phyloP scores from a whole-genome alignment of 331 rosid species.

The Stylosanthes scabra region DNA sequence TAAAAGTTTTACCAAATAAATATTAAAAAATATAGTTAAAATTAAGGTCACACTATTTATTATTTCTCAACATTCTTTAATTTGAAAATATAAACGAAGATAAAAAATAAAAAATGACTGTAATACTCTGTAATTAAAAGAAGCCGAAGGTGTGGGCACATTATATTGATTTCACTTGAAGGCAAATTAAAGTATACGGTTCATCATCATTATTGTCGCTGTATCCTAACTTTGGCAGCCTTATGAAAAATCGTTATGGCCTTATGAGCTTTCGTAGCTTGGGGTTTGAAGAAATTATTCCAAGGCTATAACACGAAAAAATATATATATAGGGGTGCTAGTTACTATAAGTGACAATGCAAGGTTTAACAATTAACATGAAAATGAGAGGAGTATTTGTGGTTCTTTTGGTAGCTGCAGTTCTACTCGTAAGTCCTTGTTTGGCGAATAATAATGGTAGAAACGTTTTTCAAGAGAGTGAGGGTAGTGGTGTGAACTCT shows the following conservation, averaged over 20 bases:
- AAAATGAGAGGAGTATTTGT: slow-evolving; percentile 23
- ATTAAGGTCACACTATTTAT: no score
- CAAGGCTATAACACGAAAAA: slow-evolving; percentile 30
- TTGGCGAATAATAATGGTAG: slow-evolving; percentile 38
- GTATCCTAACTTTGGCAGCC: slow-evolving; percentile 44
- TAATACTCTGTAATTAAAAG: no score
- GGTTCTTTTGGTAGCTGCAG: slow-evolving; percentile 28
- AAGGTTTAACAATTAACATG: background rate
- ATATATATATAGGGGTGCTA: no score
- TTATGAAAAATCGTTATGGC: slow-evolving; percentile 19
- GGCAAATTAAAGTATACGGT: slow-evolving; percentile 32
- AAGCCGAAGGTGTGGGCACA: slow-evolving; percentile 38
- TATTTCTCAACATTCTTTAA: no score
- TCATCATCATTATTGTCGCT: slow-evolving; percentile 13
- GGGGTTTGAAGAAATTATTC: slow-evolving; percentile 27
- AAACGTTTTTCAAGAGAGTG: background rate
- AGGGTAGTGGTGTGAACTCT: slow-evolving; percentile 25
- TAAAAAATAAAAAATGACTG: no score
- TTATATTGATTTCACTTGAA: slow-evolving; percentile 42
- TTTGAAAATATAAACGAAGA: no score
- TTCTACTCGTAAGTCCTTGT: slow-evolving; percentile 37
- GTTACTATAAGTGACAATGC: background rate
- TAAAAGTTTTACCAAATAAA: no score
- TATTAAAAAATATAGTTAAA: no score
- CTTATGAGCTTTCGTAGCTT: background rate